Evolutionary conservation across 1,139 yeast species (phyloP).

Genomic region (Pichia sp.): DNA sequence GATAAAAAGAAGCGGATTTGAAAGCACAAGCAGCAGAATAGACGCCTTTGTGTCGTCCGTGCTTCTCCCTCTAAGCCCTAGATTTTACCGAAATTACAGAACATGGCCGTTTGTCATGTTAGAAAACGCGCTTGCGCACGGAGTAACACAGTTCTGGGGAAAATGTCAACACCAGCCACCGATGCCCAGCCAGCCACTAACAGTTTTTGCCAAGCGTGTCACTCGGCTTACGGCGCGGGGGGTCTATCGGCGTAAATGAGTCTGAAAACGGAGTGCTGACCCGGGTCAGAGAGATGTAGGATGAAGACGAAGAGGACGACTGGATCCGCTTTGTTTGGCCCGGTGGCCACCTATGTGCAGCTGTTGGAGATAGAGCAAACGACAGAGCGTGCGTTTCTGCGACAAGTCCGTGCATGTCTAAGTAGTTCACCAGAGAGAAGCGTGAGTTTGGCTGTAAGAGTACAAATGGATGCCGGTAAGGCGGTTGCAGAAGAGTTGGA

Average conservation of each 20-base stretch:
- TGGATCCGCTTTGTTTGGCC: too few relatives aligned
- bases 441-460: not conserved
- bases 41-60: not conserved
- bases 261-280: too few relatives aligned
- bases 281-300: too few relatives aligned
- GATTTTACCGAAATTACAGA: not conserved
- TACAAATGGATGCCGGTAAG: constrained; percentile 4
- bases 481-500: constrained; percentile 40
- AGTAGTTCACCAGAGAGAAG: not conserved
- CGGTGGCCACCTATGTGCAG: too few relatives aligned
- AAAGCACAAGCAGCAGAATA: not conserved
- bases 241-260: too few relatives aligned
- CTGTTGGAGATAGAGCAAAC: too few relatives aligned
- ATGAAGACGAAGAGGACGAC: too few relatives aligned
- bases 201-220: not conserved
- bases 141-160: not conserved
- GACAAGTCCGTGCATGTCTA: too few relatives aligned
- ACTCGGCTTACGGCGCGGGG: too few relatives aligned
- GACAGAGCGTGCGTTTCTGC: too few relatives aligned
- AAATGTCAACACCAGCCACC: not conserved
- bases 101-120: not conserved
- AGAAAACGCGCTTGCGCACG: not conserved
- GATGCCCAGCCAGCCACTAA: not conserved
- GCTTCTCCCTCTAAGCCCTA: not conserved
- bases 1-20: not conserved